A percentile compares a stretch with the other conserved stretches of the same genome.
phyloP scores from a whole-genome alignment of 2,329 filamentous ascomycete species.

The Aspergillus candidus region DNA sequence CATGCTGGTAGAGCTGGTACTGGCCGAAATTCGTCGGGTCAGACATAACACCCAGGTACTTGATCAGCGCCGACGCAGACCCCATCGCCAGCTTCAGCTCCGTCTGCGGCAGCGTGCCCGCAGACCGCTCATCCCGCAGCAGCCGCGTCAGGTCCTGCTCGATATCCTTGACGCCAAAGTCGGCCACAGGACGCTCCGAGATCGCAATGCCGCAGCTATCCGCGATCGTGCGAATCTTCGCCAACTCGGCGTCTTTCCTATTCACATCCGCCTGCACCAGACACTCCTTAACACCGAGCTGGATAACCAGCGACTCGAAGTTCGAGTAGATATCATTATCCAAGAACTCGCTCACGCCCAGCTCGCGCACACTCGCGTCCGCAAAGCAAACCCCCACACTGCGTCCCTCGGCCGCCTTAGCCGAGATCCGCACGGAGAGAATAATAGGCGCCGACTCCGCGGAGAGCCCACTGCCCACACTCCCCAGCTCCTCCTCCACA shows the following conservation, averaged over 20 bases:
- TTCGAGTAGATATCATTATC: conserved; percentile 99
- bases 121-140: conserved; percentile 76
- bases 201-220: conserved; percentile 89
- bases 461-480: conserved; percentile 43
- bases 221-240: conserved; percentile 81
- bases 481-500: conserved; percentile 88
- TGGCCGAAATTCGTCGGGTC: conserved; percentile 95
- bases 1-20: conserved; percentile 95
- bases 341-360: conserved; percentile 96
- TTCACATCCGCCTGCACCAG: conserved; percentile 71
- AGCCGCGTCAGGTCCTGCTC: conserved; percentile 88
- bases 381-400: conserved; percentile 95
- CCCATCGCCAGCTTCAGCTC: conserved; percentile 96
- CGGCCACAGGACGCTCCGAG: conserved; percentile 66
- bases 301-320: conserved; percentile 92
- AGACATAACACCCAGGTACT: conserved; percentile 84
- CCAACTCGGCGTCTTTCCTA: conserved; percentile 80
- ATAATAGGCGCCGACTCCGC: conserved; percentile 91
- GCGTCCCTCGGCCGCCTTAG: conserved; percentile 78
- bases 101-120: conserved; percentile 74
- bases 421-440: conserved; percentile 83
- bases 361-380: conserved; percentile 89
- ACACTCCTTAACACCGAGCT: conserved; percentile 91
- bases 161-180: conserved; percentile 87
- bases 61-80: conserved; percentile 85